Evolutionary conservation across 306 rosid species (phyloP).

Genomic region (Macrotyloma uniflorum): DNA sequence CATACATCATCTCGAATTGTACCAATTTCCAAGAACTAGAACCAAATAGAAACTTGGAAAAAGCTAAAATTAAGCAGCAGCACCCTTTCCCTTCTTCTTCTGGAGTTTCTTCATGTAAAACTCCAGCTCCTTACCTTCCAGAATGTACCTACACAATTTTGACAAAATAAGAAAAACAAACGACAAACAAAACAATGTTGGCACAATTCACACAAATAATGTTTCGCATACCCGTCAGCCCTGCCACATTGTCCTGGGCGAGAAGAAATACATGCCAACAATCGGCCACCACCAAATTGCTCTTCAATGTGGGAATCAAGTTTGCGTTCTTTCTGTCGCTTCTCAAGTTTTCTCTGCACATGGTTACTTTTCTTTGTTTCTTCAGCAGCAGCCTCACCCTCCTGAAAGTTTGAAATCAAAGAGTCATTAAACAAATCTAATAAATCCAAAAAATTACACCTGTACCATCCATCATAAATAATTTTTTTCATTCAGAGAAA

Average conservation of each 20-base stretch:
- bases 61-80: slow-evolving; percentile 35
- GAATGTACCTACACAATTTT: slow-evolving; percentile 39
- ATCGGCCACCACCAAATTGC: slow-evolving; percentile 52
- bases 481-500: neutral
- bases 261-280: slow-evolving; percentile 59
- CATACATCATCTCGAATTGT: neutral
- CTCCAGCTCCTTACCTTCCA: slow-evolving; percentile 58
- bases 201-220: neutral
- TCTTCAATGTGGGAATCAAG: slow-evolving; percentile 55
- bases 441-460: neutral
- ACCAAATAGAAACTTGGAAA: neutral
- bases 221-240: slow-evolving; percentile 51
- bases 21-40: neutral
- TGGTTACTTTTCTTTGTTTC: slow-evolving; percentile 54
- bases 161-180: neutral
- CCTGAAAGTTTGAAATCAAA: slow-evolving; percentile 38
- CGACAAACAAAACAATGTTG: neutral
- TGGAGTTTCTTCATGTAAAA: slow-evolving; percentile 58
- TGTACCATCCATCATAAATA: neutral
- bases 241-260: slow-evolving; percentile 63
- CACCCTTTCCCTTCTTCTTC: slow-evolving; percentile 53
- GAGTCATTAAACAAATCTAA: neutral
- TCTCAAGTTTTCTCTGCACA: slow-evolving; percentile 49
- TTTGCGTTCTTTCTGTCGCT: slow-evolving; percentile 48
- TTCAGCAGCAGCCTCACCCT: slow-evolving; percentile 44